Conservation (phyloP, 2,329 filamentous ascomycete genomes). For the Fusarium sp. region DNA sequence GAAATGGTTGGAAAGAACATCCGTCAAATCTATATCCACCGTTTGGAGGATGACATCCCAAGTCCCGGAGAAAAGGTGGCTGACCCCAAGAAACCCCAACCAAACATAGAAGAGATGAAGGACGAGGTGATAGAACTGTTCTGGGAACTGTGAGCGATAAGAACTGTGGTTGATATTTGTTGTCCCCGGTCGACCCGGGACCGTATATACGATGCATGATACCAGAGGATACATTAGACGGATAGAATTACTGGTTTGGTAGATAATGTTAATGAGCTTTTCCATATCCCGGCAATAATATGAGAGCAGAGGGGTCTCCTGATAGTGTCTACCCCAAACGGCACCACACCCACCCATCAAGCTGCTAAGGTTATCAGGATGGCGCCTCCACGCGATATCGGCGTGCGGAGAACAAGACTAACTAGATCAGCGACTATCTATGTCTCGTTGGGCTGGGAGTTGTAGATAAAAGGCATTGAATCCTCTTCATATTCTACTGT, state of each 20-base stretch:
- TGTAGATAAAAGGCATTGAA: background rate
- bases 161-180: conserved; percentile 3
- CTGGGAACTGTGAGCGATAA: conserved; percentile 54
- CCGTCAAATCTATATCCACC: conserved; percentile 68
- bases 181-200: conserved; percentile 16
- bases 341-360: conserved; percentile 17
- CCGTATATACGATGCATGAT: conserved; percentile 45
- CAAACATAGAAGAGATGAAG: conserved; percentile 40
- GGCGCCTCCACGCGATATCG: conserved; percentile 33
- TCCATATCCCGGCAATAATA: conserved; percentile 29
- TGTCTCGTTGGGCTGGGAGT: background rate
- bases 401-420: conserved; percentile 29
- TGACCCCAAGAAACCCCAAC: conserved; percentile 12
- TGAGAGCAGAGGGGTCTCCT: conserved; percentile 17
- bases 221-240: conserved; percentile 38
- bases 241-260: conserved; percentile 30
- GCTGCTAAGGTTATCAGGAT: conserved; percentile 13
- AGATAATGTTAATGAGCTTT: conserved; percentile 47
- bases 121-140: conserved; percentile 64
- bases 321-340: conserved; percentile 18
- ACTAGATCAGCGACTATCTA: background rate
- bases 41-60: conserved; percentile 52
- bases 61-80: conserved; percentile 53
- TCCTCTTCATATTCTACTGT: background rate
- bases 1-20: conserved; percentile 59